Evolutionary conservation across 2,329 filamentous ascomycete species (phyloP).

Genomic region (Penicillium capsulatum): DNA sequence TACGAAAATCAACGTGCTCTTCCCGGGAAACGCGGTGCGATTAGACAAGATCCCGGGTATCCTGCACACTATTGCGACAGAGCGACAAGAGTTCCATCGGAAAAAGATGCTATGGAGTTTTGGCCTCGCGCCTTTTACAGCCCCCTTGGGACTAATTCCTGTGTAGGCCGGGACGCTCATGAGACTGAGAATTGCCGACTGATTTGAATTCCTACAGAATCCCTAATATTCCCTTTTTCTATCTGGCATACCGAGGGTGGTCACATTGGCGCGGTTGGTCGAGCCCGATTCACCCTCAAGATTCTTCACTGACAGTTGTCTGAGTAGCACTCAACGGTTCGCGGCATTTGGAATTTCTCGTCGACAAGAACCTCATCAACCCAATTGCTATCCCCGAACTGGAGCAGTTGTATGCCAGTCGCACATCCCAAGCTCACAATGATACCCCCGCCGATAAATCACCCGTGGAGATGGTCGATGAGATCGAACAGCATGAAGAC

Average conservation of each 20-base stretch:
- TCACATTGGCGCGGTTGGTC: constrained; percentile 70
- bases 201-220: constrained; percentile 53
- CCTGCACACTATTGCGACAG: constrained; percentile 68
- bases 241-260: constrained; percentile 83
- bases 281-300: constrained; percentile 6
- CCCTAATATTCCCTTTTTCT: constrained; percentile 96
- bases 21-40: constrained; percentile 67
- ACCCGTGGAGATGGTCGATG: constrained; percentile 29
- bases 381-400: constrained; percentile 64
- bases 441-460: constrained; percentile 27
- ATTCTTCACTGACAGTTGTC: no score
- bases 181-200: not conserved
- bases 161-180: constrained; percentile 56
- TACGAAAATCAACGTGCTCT: constrained; percentile 64
- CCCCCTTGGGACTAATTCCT: constrained; percentile 78
- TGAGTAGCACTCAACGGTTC: constrained; percentile 72
- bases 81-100: constrained; percentile 73
- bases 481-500: constrained; percentile 42
- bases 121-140: constrained; percentile 74
- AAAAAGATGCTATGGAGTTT: constrained; percentile 76
- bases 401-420: constrained; percentile 65
- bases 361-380: constrained; percentile 66
- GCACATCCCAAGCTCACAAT: constrained; percentile 33
- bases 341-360: constrained; percentile 75
- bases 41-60: constrained; percentile 59